Evolutionary conservation across 805 yeast genomes (phyloP), one percentile per base, ranked within the genome.

Genomic region (Zygotorulaspora chibaensis): DNA sequence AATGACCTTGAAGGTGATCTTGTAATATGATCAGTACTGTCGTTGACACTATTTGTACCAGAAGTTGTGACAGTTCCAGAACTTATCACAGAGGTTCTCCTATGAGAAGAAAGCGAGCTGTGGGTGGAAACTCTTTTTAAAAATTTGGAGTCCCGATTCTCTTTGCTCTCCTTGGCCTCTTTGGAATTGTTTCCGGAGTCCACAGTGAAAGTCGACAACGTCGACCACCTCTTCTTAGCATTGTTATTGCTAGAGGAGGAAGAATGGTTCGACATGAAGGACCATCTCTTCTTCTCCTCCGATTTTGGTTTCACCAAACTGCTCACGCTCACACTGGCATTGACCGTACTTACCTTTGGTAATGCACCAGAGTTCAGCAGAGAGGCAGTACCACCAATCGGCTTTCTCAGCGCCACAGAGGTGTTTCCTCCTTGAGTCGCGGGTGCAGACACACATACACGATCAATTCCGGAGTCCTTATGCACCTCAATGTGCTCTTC

Each of bases 141-240:
- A 35, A 44, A 50, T 34, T 50, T 43, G 8, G 47, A 38, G 35
- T 47, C 47, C 18, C 45, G 16, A 31, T 30, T 41, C 28, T 48
- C 52, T 40, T 46, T 49, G n/a, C 20, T 8, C 2, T 49, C 52
- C 45, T 48, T 48, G 15, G 40, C 33, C 12, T 50, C 53, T 30
- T 43, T 41, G 4, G 40, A 40, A 6, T 35, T 28, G 16, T 25
- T 42, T 13, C 43, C 50, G n/a, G 40, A 40, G 13, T 58, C 62
- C 28, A 43, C 36, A 8, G 57, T 57, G 27, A 54, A 53, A 2
- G 54, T 46, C 2, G 67, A 63, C 11, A 62, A 40, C 9, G 59
- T 51, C 1, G 66, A 62, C 65, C 65, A 60, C 46, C 68, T 52
- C 40, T 62, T 62, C 54, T 59, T 62, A 12, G 52, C 50, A 13